A percentile compares a stretch with the other conserved stretches of the same genome.
phyloP scores from a whole-genome alignment of 768 basidiomycete genomes.

The Pisolithus sp. region DNA sequence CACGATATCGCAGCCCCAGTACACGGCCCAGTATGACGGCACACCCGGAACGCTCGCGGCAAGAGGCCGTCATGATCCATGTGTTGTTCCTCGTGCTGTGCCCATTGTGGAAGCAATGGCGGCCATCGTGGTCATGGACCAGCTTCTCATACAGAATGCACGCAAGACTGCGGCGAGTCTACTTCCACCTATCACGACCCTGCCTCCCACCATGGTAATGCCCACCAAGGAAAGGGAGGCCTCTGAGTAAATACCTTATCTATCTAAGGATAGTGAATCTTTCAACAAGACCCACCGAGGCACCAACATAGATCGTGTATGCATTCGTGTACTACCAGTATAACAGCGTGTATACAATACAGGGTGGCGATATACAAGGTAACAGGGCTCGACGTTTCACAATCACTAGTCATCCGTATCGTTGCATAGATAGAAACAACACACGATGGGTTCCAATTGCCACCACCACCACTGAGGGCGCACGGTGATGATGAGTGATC shows the following conservation, averaged over 20 bases:
- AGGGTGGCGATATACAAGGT: conserved; percentile 10
- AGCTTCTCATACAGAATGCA: conserved; percentile 83
- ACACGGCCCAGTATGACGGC: conserved; percentile 91
- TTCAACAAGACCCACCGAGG: no score
- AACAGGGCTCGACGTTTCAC: neutral
- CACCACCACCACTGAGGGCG: conserved; percentile 79
- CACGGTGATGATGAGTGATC: neutral
- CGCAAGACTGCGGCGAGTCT: conserved; percentile 66
- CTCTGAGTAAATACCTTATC: neutral
- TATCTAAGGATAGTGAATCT: conserved; percentile 4
- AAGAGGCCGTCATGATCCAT: conserved; percentile 92
- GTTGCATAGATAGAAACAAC: conserved; percentile 47
- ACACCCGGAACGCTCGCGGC: conserved; percentile 83
- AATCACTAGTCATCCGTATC: conserved; percentile 47
- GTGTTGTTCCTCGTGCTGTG: conserved; percentile 94
- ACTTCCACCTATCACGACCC: conserved; percentile 80
- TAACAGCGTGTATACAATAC: no score
- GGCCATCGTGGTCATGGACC: conserved; percentile 90
- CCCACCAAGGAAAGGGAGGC: conserved; percentile 30
- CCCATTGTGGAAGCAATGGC: conserved; percentile 99
- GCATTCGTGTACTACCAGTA: no score
- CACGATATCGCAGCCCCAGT: conserved; percentile 89
- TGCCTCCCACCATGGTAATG: conserved; percentile 89
- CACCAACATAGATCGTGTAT: no score
- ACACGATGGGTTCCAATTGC: conserved; percentile 58